Percentiles rank a stretch among this genome's conserved stretches.
These are phyloP conservation scores for Cetradonia linearis DNA, from an alignment of 495 filamentous ascomycete genomes.

Conservation along the genomic window DNA sequence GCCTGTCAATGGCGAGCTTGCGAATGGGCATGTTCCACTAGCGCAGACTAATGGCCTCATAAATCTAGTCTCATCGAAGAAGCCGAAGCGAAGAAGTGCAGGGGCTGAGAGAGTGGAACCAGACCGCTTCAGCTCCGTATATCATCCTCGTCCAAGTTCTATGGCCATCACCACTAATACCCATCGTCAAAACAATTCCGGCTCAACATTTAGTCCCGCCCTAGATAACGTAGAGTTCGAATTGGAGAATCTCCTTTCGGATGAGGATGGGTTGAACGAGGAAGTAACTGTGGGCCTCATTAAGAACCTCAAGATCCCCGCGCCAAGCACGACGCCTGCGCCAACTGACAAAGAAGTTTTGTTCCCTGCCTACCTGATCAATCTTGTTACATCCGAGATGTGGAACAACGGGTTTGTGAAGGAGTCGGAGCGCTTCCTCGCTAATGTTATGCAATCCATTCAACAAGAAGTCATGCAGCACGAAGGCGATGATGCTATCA, in stretches of 20 bases:
- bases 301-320: constrained; percentile 88
- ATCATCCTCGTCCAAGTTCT: constrained; percentile 89
- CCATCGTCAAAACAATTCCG: constrained; percentile 55
- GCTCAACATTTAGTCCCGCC: constrained; percentile 62
- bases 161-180: constrained; percentile 68
- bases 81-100: constrained; percentile 88
- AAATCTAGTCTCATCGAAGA: constrained; percentile 94
- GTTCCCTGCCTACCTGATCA: constrained; percentile 97
- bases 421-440: constrained; percentile 96
- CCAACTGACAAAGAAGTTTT: constrained; percentile 97
- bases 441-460: constrained; percentile 99
- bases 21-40: constrained; percentile 51
- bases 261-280: constrained; percentile 90
- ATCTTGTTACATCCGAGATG: constrained; percentile 98
- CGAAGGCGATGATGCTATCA: constrained; percentile 93
- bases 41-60: constrained; percentile 67
- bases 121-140: constrained; percentile 80
- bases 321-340: constrained; percentile 65
- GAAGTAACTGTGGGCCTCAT: constrained; percentile 95
- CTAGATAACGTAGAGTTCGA: constrained; percentile 86
- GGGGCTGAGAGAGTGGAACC: constrained; percentile 75
- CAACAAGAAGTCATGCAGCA: constrained; percentile 99
- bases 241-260: constrained; percentile 82
- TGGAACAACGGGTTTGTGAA: constrained; percentile 99
- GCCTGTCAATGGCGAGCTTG: constrained; percentile 55